These are phyloP conservation scores for Clonostachys rosea DNA, from an alignment of 2,329 filamentous ascomycete genomes.

Conservation along the genomic window DNA sequence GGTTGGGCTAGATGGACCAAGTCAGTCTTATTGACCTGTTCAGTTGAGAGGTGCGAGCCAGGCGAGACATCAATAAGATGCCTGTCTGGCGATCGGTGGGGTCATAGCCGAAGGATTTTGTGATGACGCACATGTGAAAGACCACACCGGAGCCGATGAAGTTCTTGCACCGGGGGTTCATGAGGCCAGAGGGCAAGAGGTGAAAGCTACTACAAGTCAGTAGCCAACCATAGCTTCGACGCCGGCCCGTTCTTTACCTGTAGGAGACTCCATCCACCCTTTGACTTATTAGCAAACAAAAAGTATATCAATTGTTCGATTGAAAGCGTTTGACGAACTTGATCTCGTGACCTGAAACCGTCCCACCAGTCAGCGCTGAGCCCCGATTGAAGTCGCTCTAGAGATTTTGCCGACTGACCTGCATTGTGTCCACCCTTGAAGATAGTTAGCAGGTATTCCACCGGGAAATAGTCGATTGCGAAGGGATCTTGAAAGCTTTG, in stretches of 20 bases:
- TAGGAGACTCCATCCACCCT: conserved; percentile 25
- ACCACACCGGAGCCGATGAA: conserved; percentile 68
- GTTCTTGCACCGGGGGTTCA: conserved; percentile 68
- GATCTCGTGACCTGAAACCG: conserved; percentile 5
- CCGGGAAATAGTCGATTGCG: conserved; percentile 1
- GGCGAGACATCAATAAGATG: conserved; percentile 11
- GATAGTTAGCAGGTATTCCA: conserved; percentile 11
- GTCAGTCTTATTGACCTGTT: conserved; percentile 13
- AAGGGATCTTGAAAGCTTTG: neutral
- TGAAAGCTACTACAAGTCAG: conserved; percentile 42
- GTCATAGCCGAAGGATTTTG: neutral
- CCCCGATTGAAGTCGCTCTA: too few relatives aligned
- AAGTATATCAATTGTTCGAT: conserved; percentile 2
- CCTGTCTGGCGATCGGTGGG: neutral
- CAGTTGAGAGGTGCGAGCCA: conserved; percentile 10
- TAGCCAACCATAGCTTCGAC: conserved; percentile 5
- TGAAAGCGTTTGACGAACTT: conserved; percentile 2
- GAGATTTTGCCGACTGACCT: conserved; percentile 2
- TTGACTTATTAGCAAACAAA: conserved; percentile 5
- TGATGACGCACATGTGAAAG: conserved; percentile 48
- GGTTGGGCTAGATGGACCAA: conserved; percentile 14
- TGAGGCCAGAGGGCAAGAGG: conserved; percentile 63
- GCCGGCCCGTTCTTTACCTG: conserved; percentile 14
- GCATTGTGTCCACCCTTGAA: conserved; percentile 21
- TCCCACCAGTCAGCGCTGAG: too few relatives aligned